Evolutionary conservation across 768 basidiomycete species (phyloP), one percentile per base, ranked within the genome.

Genomic region (Lactarius evosmus): DNA sequence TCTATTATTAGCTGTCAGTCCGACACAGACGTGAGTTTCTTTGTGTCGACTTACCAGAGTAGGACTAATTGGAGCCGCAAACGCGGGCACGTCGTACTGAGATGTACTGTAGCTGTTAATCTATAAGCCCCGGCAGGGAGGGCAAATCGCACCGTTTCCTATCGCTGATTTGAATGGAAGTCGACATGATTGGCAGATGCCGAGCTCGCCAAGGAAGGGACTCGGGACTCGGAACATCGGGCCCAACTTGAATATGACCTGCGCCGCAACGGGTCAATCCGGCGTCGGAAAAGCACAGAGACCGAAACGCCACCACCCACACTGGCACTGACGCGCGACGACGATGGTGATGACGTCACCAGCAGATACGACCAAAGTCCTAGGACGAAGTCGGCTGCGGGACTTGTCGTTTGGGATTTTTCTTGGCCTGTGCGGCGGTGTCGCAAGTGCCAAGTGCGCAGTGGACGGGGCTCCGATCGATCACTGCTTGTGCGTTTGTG

Each of bases 151-250:
- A 44, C 41, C 22, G 22, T 44, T 49, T 25, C 46, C 46, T 49
- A 49, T 49, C 46, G 46, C 12, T 49, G 46, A 49, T 49, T 25
- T 25, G 44, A 49, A 49, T 25, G 46, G 46, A 49, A 49, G 46
- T 25, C 12, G 46, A 25, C 46, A 25, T 49, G 46, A 49, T 49
- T 22, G 11, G 46, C 46, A 49, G 46, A 11, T 17, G 40, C 40
- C 40, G 40, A 7, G 40, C 17, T 22, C n/a, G 46, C 22, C 22
- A 12, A 12, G 46, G 22, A 0, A 14, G 12, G 46, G 46, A 25
- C 12, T 49, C 25, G 46, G 46, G 22, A 25, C 46, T 41, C 40
- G 40, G 19, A 17, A 17, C 16, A 38, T 38, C 36, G 16, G 4
- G 41, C 41, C 41, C 41, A 9, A 44, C n/a, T 44, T 44, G n/a